Evolutionary conservation across 192 early-diverging fungal species (phyloP).

Genomic region (Backusella parvicylindrica): DNA sequence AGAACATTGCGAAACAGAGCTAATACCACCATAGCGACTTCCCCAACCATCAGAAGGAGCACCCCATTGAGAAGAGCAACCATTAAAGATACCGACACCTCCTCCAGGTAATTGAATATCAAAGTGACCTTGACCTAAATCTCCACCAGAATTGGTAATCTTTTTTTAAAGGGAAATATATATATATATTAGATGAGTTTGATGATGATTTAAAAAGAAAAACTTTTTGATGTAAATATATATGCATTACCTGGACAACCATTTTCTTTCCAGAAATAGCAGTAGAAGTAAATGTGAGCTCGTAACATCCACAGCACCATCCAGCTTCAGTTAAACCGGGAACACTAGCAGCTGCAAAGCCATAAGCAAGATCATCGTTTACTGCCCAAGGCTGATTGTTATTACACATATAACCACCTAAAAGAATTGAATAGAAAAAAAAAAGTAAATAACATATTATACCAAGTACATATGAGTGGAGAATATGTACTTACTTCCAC

Average conservation of each 20-base stretch:
- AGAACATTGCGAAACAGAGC: constrained; percentile 5
- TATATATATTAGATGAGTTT: not conserved
- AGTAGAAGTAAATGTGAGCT: constrained; percentile 19
- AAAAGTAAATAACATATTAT: not conserved
- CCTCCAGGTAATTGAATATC: constrained; percentile 32
- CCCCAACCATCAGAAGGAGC: constrained; percentile 17
- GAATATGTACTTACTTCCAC: constrained; percentile 8
- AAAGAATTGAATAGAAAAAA: not conserved
- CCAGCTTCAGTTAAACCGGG: constrained; percentile 18
- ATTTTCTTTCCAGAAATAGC: constrained; percentile 23
- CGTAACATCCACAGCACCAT: constrained; percentile 30
- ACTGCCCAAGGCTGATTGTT: constrained; percentile 27
- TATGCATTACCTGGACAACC: constrained; percentile 24
- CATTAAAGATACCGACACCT: constrained; percentile 30
- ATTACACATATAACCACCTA: constrained; percentile 24
- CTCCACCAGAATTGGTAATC: constrained; percentile 29
- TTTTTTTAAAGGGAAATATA: not conserved
- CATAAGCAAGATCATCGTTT: constrained; percentile 22
- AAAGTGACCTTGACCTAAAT: constrained; percentile 21
- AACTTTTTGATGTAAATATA: not conserved
- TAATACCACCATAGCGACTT: constrained; percentile 18
- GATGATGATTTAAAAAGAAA: not conserved
- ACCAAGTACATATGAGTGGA: not conserved
- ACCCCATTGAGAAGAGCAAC: constrained; percentile 17
- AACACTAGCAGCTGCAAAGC: constrained; percentile 27